phyloP scores from a whole-genome alignment of 2,329 filamentous ascomycete genomes.

The Trichoderma polysporum region DNA sequence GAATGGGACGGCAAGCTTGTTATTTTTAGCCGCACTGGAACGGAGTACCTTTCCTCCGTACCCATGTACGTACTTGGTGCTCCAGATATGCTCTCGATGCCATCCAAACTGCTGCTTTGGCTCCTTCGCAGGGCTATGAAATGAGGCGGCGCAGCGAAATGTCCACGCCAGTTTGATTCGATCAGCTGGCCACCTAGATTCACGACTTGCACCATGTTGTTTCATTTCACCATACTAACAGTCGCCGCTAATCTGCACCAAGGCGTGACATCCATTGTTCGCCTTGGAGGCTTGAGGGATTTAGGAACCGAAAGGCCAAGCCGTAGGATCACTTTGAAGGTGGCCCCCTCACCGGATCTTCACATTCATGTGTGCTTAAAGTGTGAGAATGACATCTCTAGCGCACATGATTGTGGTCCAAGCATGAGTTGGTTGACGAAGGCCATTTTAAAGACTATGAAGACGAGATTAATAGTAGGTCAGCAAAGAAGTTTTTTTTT shows the following conservation, averaged over 20 bases:
- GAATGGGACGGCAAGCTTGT: neutral
- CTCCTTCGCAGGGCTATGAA: neutral
- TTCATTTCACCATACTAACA: neutral
- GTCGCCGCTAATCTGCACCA: neutral
- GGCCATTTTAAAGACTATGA: too few species aligned
- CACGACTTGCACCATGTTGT: neutral
- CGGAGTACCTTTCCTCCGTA: conserved; percentile 11
- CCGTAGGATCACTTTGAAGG: neutral
- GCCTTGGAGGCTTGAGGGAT: neutral
- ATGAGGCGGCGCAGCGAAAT: neutral
- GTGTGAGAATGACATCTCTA: neutral
- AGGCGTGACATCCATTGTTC: neutral
- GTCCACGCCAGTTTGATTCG: neutral
- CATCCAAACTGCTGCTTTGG: too few species aligned
- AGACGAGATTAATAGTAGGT: too few species aligned
- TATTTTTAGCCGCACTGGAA: neutral
- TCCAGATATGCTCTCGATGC: neutral
- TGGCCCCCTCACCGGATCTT: neutral
- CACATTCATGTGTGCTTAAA: neutral
- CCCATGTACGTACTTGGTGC: neutral
- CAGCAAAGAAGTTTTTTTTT: neutral
- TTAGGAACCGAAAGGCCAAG: neutral
- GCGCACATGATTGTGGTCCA: neutral
- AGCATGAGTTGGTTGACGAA: too few species aligned
- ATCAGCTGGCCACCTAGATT: neutral